phyloP scores from a whole-genome alignment of 768 basidiomycete species.

The Auricularia cornea region DNA sequence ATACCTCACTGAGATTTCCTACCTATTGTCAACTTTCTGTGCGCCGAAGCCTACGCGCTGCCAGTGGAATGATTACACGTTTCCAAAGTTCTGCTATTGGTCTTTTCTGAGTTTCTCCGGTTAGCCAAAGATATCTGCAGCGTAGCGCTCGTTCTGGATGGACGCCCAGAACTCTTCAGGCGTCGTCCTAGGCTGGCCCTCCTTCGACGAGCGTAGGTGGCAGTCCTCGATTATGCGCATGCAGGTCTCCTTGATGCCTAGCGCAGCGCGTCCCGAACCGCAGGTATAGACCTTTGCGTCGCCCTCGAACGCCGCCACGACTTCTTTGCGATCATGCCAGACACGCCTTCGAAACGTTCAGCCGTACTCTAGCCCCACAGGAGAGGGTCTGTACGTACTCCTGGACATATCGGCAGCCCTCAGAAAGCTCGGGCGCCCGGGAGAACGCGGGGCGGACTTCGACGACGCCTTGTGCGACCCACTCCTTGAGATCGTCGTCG shows the following conservation, averaged over 20 bases:
- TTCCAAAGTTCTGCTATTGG: too few relatives aligned
- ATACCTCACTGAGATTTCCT: too few relatives aligned
- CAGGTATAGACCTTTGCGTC: slow-evolving; percentile 38
- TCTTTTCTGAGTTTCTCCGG: too few relatives aligned
- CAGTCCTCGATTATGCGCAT: slow-evolving; percentile 29
- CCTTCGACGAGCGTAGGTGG: slow-evolving; percentile 16
- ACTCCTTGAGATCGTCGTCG: slow-evolving; percentile 34
- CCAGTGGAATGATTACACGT: too few relatives aligned
- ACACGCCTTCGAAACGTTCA: slow-evolving; percentile 25
- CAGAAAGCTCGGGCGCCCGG: slow-evolving; percentile 17
- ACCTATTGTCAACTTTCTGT: too few relatives aligned
- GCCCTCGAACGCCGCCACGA: slow-evolving; percentile 23
- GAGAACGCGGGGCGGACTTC: slow-evolving; percentile 41
- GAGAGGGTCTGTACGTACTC: slow-evolving; percentile 24
- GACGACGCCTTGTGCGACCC: slow-evolving; percentile 34
- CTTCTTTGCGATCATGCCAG: slow-evolving; percentile 33
- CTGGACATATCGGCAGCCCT: slow-evolving; percentile 33
- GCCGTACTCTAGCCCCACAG: too few relatives aligned
- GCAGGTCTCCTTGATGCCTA: slow-evolving; percentile 30
- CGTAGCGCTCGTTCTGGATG: slow-evolving; percentile 32
- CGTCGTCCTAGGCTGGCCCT: too few relatives aligned
- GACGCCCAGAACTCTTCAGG: slow-evolving; percentile 26
- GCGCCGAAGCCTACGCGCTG: too few relatives aligned
- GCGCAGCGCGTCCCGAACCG: slow-evolving; percentile 31
- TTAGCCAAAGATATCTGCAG: slow-evolving; percentile 40